Evolutionary conservation across 306 rosid genomes (phyloP), one percentile per base, ranked within the genome.

Genomic region (Dicorynia guianensis): DNA sequence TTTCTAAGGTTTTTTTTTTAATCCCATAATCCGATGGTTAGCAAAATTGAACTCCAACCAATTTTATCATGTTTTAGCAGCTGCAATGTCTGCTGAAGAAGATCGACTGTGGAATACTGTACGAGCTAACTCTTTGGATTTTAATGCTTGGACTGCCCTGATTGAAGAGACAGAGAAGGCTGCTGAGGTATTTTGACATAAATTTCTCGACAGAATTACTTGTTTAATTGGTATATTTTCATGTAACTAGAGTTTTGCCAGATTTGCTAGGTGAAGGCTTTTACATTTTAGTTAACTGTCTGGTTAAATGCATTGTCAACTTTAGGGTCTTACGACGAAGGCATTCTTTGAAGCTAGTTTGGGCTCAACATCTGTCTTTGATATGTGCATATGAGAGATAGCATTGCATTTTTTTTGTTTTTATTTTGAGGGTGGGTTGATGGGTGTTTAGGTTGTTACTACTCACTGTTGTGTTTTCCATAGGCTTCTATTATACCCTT

Each of bases 81-180:
- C 85, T 82, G 88, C 89, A 18, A 54, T 90, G 85, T 90, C 98
- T 80, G 91, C 91, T 2, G 99, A 96, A 83, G 98, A 92, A 88
- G 99, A 93, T 53, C 82, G 97, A 67, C 76, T 96, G 34, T 96
- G 99, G 99, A 96, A 88, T 87, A 90, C 89, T 77, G 97, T 96
- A 74, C 86, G 90, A 66, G 93, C 97, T 33, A 91, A 90, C 86
- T 92, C 99, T 50, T 56, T 89, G 77, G 99, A 96, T 89, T 96
- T 96, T 76, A 92, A 88, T 84, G 87, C 96, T 11, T 96, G 99
- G 99, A 96, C 94, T 54, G 63, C 97, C 73, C 83, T 96, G 88
- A 90, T 96, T 48, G 99, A 96, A 75, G 99, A 93, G 85, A 93
- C 99, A 14, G 99, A 96, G 87, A 96, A 88, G 81, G 86, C 83